A percentile compares a stretch with the other conserved stretches of the same genome.
phyloP scores from a whole-genome alignment of 2,329 filamentous ascomycete genomes.

The Penicillium sp. region DNA sequence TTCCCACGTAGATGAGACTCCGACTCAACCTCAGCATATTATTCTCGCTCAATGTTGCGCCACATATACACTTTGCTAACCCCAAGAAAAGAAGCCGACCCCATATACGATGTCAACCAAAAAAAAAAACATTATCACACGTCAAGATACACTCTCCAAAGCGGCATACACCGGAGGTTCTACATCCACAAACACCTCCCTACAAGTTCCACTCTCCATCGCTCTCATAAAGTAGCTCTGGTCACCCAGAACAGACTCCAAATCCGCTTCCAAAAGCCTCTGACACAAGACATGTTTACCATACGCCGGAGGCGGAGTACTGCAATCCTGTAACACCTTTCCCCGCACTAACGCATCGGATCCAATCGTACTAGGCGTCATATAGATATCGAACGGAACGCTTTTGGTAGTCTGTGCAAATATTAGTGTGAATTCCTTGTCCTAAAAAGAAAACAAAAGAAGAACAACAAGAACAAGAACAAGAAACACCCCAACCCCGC shows the following conservation, averaged over 20 bases:
- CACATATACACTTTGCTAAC: not conserved
- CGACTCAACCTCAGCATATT: not conserved
- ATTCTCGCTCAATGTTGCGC: not conserved
- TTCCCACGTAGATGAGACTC: not conserved
- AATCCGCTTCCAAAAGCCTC: not conserved
- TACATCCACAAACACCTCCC: not conserved
- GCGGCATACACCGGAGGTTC: not conserved
- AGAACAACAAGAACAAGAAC: no score
- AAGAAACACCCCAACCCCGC: no score
- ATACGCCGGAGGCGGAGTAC: not conserved
- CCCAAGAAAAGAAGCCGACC: not conserved
- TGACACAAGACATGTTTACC: not conserved
- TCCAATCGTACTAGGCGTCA: not conserved
- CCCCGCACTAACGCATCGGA: not conserved
- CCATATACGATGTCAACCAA: not conserved
- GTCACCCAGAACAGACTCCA: not conserved
- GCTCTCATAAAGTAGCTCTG: not conserved
- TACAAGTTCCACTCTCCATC: not conserved
- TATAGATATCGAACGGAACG: not conserved
- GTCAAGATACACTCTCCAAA: not conserved
- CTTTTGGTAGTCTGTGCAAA: not conserved
- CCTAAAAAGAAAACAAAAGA: not conserved
- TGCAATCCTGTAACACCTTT: not conserved
- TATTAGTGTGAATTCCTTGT: not conserved
- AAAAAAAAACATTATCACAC: not conserved